These are phyloP conservation scores for Ogataea siamensis DNA, from an alignment of 805 yeast genomes.

Conservation along the genomic window DNA sequence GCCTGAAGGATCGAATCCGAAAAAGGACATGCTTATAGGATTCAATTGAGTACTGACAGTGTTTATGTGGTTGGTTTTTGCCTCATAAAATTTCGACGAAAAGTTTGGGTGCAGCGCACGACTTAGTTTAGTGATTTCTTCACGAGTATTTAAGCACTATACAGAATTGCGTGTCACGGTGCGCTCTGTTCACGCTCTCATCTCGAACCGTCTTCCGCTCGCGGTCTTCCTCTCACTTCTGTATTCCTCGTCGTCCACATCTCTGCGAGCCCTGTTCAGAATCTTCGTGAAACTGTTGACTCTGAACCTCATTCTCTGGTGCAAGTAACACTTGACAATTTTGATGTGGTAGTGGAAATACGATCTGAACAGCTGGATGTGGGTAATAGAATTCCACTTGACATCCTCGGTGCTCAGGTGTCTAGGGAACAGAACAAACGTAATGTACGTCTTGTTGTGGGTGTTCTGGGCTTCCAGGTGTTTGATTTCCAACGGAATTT, in stretches of 20 bases:
- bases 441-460: constrained; percentile 44
- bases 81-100: constrained; percentile 14
- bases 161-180: neutral
- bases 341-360: constrained; percentile 98
- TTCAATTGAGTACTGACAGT: constrained; percentile 1
- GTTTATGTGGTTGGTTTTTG: constrained; percentile 8
- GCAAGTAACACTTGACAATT: constrained; percentile 97
- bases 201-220: constrained; percentile 64
- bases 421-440: constrained; percentile 78
- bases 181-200: constrained; percentile 18
- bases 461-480: constrained; percentile 39
- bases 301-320: constrained; percentile 95
- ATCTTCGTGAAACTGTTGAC: constrained; percentile 93
- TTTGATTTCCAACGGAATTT: constrained; percentile 88
- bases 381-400: constrained; percentile 84
- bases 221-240: constrained; percentile 60
- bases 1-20: constrained; percentile 58
- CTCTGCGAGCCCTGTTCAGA: constrained; percentile 95
- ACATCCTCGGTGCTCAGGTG: constrained; percentile 60
- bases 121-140: neutral
- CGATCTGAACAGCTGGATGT: constrained; percentile 88
- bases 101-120: constrained; percentile 2
- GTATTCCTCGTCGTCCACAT: constrained; percentile 68
- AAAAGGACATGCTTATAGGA: constrained; percentile 52
- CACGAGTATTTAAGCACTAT: neutral